Conservation (phyloP, 495 filamentous ascomycete species). For the Pyrenopolyporus hunteri region DNA sequence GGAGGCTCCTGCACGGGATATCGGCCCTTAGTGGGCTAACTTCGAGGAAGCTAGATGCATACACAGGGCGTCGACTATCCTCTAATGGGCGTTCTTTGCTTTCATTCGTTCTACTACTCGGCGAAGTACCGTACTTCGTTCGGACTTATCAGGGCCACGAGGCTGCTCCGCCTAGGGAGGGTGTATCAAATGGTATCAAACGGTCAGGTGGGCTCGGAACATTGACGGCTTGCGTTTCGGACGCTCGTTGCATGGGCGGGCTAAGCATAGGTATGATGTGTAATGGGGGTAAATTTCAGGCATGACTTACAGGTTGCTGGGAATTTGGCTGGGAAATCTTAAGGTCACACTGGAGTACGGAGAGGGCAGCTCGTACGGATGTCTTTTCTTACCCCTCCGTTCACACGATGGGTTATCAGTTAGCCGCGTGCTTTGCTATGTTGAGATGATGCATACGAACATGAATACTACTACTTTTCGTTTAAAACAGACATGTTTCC, state of each 20-base stretch:
- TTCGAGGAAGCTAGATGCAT: conserved; percentile 20
- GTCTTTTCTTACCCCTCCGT: not conserved
- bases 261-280: not conserved
- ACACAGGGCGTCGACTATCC: conserved; percentile 24
- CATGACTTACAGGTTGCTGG: conserved; percentile 1
- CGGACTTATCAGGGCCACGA: not conserved
- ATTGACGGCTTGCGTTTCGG: not conserved
- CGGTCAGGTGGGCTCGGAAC: not conserved
- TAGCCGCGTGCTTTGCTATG: conserved; percentile 15
- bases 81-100: conserved; percentile 15
- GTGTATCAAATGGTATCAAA: not conserved
- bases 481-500: not conserved
- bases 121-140: not conserved
- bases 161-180: not conserved
- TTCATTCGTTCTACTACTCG: not conserved
- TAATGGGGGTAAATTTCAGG: not conserved
- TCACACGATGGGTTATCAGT: conserved; percentile 5
- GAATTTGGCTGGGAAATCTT: not conserved
- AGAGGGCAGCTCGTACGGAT: not conserved
- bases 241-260: not conserved
- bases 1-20: conserved; percentile 27
- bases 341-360: conserved; percentile 6
- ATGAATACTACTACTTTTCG: conserved; percentile 20
- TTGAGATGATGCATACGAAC: conserved; percentile 36
- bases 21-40: conserved; percentile 25